These are phyloP conservation scores for Mycosarcoma mackinlayi DNA, from an alignment of 1,284 basidiomycete species.

Conservation along the genomic window DNA sequence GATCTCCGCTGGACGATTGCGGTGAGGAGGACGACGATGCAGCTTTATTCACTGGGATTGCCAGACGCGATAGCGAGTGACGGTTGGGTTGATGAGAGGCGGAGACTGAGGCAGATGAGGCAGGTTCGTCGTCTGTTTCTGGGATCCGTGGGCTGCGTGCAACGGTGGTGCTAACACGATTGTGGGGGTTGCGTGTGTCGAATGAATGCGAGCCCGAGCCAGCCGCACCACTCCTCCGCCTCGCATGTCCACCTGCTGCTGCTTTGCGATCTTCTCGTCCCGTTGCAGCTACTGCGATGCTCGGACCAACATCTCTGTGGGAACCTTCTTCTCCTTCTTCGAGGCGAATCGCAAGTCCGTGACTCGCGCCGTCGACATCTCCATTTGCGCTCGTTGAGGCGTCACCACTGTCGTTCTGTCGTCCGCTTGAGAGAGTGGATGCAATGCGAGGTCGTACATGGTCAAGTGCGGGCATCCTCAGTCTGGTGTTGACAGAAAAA, in stretches of 20 bases:
- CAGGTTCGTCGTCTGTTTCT: slow-evolving; percentile 15
- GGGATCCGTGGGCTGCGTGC: slow-evolving; percentile 28
- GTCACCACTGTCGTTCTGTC: not conserved
- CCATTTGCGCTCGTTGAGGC: not conserved
- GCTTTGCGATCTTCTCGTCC: slow-evolving; percentile 27
- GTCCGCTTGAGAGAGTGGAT: not conserved
- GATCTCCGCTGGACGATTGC: slow-evolving; percentile 29
- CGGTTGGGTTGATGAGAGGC: not conserved
- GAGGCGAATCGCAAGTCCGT: slow-evolving; percentile 1
- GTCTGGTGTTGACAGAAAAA: slow-evolving; percentile 38
- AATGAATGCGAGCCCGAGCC: slow-evolving; percentile 27
- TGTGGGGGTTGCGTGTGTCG: slow-evolving; percentile 10
- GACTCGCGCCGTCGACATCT: not conserved
- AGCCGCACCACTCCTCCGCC: slow-evolving; percentile 33
- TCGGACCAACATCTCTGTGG: slow-evolving; percentile 6
- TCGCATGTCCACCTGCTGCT: slow-evolving; percentile 18
- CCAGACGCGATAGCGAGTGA: slow-evolving; percentile 5
- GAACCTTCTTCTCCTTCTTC: not conserved
- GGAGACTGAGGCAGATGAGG: too few relatives aligned
- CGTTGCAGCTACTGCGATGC: slow-evolving; percentile 31
- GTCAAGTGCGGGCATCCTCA: slow-evolving; percentile 10
- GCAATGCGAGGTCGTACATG: slow-evolving; percentile 6
- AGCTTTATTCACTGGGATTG: slow-evolving; percentile 15
- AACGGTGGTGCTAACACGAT: slow-evolving; percentile 12
- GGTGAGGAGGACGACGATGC: slow-evolving; percentile 8